Percentiles rank a stretch among this genome's conserved stretches.
Conservation (phyloP, 2,329 filamentous ascomycete species). For the Stachybotrys echinatus region DNA sequence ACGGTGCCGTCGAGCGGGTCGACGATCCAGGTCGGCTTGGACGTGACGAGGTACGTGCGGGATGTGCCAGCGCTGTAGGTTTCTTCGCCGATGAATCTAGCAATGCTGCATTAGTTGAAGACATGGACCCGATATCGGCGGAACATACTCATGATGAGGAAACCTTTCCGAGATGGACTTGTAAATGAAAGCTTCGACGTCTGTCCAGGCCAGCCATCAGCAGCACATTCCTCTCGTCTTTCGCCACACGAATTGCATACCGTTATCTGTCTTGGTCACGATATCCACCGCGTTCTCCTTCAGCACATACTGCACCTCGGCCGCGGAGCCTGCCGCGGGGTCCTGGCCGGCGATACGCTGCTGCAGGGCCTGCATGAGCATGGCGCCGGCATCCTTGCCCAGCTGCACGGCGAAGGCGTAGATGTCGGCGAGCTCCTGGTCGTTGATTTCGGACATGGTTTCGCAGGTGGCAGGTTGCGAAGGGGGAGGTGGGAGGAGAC, state of each 20-base stretch:
- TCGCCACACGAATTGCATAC: too few species aligned
- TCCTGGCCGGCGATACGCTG: conserved; percentile 15
- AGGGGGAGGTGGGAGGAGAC: neutral
- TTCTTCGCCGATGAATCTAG: conserved; percentile 69
- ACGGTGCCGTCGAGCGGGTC: conserved; percentile 77
- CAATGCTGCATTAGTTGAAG: conserved; percentile 8
- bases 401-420: conserved; percentile 67
- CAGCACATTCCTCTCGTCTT: too few species aligned
- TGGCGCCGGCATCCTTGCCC: conserved; percentile 62
- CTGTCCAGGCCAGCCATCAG: conserved; percentile 29
- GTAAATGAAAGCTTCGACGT: conserved; percentile 68
- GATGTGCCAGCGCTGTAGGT: conserved; percentile 65
- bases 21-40: conserved; percentile 66
- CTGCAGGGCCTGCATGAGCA: conserved; percentile 57
- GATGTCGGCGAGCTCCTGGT: conserved; percentile 54
- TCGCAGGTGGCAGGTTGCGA: neutral
- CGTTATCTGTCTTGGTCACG: conserved; percentile 71
- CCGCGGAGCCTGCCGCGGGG: conserved; percentile 8
- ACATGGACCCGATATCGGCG: neutral
- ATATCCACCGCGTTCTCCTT: conserved; percentile 75
- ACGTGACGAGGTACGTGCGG: conserved; percentile 60
- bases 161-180: conserved; percentile 53
- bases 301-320: conserved; percentile 34
- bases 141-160: conserved; percentile 58
- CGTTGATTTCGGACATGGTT: conserved; percentile 20